Conservation (phyloP, 768 basidiomycete genomes). For the Rhizopogon vinicolor region DNA sequence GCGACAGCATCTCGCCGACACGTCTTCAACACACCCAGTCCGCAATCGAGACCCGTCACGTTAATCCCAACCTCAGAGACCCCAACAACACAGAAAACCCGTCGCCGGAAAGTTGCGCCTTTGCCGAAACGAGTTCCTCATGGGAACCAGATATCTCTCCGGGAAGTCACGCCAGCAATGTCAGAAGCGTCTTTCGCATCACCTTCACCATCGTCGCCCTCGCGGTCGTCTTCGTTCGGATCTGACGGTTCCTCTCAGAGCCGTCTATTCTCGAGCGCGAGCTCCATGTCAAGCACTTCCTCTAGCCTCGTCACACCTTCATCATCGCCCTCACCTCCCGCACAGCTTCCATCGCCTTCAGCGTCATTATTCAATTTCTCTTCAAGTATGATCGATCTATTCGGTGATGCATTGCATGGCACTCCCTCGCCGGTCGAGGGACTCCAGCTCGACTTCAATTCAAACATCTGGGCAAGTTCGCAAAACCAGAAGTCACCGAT, state of each 20-base stretch:
- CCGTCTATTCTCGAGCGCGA: neutral
- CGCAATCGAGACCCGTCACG: conserved; percentile 9
- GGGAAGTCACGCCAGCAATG: conserved; percentile 7
- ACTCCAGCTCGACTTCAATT: conserved; percentile 3
- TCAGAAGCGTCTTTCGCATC: conserved; percentile 6
- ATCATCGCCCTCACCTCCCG: conserved; percentile 1
- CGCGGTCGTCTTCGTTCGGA: neutral
- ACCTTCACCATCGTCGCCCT: neutral
- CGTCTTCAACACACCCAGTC: conserved; percentile 15
- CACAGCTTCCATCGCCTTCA: neutral
- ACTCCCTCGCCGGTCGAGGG: neutral
- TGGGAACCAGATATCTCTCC: conserved; percentile 8
- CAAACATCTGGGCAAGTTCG: neutral
- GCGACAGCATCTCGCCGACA: conserved; percentile 8
- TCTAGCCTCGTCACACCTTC: neutral
- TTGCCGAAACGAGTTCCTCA: conserved; percentile 24
- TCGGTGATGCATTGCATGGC: neutral
- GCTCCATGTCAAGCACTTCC: neutral
- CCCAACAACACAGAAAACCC: neutral
- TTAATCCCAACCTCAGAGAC: conserved; percentile 3
- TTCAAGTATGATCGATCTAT: conserved; percentile 1
- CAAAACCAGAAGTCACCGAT: neutral
- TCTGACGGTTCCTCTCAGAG: neutral
- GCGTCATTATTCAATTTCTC: neutral
- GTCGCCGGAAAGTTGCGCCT: conserved; percentile 14